A percentile compares a stretch with the other conserved stretches of the same genome.
Evolutionary conservation across 164 flowering plant genomes (phyloP).

Genomic region (Taxillus chinensis): DNA sequence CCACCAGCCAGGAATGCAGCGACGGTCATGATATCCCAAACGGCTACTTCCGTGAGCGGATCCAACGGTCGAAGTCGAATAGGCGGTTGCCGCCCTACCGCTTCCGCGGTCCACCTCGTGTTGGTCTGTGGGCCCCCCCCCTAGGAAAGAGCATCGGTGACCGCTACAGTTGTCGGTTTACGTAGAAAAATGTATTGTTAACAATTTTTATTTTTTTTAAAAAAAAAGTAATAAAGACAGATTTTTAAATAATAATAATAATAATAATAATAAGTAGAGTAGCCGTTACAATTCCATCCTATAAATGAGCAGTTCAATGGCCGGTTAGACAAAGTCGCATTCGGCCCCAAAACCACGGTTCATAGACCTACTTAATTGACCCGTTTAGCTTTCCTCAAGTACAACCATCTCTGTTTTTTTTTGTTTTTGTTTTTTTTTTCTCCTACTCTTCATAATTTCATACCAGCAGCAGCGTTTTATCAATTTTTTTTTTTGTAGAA

Average conservation of each 20-base stretch:
- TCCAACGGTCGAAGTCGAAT: constrained; percentile 27
- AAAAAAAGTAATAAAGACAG: not conserved
- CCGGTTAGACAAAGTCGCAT: not conserved
- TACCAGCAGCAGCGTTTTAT: too few species aligned
- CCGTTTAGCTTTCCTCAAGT: too few species aligned
- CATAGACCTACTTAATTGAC: too few species aligned
- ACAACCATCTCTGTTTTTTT: too few species aligned
- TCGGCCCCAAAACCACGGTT: too few species aligned
- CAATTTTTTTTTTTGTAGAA: too few species aligned
- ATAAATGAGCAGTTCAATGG: constrained; percentile 10
- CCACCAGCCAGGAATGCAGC: constrained; percentile 12
- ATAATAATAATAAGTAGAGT: constrained; percentile 13
- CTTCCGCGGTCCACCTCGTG: not conserved
- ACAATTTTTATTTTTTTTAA: constrained; percentile 8
- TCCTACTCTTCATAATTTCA: too few species aligned
- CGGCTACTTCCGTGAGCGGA: constrained; percentile 18
- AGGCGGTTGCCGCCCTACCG: constrained; percentile 59
- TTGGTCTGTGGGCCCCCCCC: constrained; percentile 6
- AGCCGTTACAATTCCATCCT: constrained; percentile 22
- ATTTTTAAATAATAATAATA: not conserved
- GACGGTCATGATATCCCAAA: constrained; percentile 22
- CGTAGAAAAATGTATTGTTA: constrained; percentile 11
- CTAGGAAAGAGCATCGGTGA: constrained; percentile 4
- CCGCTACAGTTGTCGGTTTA: constrained; percentile 24
- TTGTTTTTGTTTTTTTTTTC: too few species aligned